A percentile compares a stretch with the other conserved stretches of the same genome.
These are phyloP conservation scores for Elongisporangium prolatum DNA, from an alignment of 352 stramenopile species.

Conservation along the genomic window DNA sequence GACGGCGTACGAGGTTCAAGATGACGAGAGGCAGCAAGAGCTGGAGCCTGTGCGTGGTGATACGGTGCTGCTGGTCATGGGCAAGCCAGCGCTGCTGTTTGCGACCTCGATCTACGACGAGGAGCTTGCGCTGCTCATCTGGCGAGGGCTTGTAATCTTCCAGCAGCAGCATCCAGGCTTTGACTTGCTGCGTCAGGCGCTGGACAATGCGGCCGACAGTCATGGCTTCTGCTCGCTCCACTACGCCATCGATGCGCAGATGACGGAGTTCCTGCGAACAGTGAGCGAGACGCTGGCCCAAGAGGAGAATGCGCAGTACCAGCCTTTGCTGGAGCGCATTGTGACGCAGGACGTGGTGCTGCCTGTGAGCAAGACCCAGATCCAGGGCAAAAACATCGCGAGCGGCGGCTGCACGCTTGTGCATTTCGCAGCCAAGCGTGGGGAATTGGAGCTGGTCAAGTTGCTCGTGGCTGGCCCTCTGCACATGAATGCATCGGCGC, in stretches of 20 bases:
- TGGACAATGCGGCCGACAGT: constrained; percentile 67
- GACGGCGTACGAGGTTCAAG: constrained; percentile 17
- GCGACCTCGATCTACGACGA: constrained; percentile 84
- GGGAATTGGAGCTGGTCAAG: constrained; percentile 44
- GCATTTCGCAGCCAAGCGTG: constrained; percentile 61
- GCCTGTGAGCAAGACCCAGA: constrained; percentile 49
- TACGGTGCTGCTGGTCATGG: constrained; percentile 59
- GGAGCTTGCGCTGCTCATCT: constrained; percentile 61
- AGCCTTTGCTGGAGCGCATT: constrained; percentile 15
- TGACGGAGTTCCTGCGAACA: constrained; percentile 35
- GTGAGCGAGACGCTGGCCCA: constrained; percentile 25
- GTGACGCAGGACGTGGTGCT: constrained; percentile 66
- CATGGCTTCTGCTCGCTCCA: constrained; percentile 68
- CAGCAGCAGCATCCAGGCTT: constrained; percentile 29
- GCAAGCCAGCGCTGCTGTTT: constrained; percentile 75
- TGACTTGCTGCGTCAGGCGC: constrained; percentile 50
- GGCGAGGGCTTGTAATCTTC: constrained; percentile 46
- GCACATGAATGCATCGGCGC: constrained; percentile 10
- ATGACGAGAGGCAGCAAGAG: constrained; percentile 1
- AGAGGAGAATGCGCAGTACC: constrained; percentile 4
- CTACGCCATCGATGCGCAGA: constrained; percentile 74
- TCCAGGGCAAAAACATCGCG: constrained; percentile 62
- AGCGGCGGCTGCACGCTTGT: constrained; percentile 69
- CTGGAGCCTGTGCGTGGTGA: constrained; percentile 9
- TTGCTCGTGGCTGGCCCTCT: constrained; percentile 38